Conservation (phyloP, 1,284 basidiomycete species). For the Farysia itapuensis region DNA sequence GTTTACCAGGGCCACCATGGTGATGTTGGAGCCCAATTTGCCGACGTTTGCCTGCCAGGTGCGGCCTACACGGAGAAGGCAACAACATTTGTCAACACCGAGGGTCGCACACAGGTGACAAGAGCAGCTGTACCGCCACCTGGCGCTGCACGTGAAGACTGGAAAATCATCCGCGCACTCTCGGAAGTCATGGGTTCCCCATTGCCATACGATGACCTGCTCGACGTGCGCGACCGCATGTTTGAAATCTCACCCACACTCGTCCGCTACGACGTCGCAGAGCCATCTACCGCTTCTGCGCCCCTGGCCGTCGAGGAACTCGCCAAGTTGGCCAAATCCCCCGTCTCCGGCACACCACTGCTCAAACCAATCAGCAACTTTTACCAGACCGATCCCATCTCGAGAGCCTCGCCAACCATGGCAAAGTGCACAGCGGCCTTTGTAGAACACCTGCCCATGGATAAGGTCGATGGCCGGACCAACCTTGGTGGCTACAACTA, state of each 20-base stretch:
- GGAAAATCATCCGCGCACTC: constrained; percentile 95
- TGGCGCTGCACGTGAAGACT: constrained; percentile 92
- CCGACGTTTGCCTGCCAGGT: constrained; percentile 91
- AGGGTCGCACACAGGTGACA: constrained; percentile 88
- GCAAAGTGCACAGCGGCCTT: constrained; percentile 52
- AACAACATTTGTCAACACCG: constrained; percentile 94
- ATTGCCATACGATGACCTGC: constrained; percentile 86
- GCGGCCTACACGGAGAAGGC: constrained; percentile 96
- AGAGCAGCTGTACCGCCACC: constrained; percentile 92
- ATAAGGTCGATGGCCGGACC: constrained; percentile 37
- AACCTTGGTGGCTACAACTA: constrained; percentile 17
- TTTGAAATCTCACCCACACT: constrained; percentile 94
- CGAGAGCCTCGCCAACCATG: constrained; percentile 62
- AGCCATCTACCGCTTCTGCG: constrained; percentile 68
- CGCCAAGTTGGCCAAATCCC: constrained; percentile 25
- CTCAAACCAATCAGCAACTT: constrained; percentile 86
- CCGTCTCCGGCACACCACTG: constrained; percentile 64
- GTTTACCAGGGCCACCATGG: constrained; percentile 99
- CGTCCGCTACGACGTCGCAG: constrained; percentile 83
- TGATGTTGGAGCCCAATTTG: constrained; percentile 92
- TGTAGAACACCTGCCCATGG: constrained; percentile 33
- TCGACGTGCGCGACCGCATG: constrained; percentile 87
- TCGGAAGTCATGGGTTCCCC: constrained; percentile 81
- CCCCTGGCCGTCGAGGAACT: constrained; percentile 47
- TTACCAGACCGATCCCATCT: constrained; percentile 85